Base-by-base conservation (phyloP, 2,329 filamentous ascomycete species). In the Fusarium sp. region DNA sequence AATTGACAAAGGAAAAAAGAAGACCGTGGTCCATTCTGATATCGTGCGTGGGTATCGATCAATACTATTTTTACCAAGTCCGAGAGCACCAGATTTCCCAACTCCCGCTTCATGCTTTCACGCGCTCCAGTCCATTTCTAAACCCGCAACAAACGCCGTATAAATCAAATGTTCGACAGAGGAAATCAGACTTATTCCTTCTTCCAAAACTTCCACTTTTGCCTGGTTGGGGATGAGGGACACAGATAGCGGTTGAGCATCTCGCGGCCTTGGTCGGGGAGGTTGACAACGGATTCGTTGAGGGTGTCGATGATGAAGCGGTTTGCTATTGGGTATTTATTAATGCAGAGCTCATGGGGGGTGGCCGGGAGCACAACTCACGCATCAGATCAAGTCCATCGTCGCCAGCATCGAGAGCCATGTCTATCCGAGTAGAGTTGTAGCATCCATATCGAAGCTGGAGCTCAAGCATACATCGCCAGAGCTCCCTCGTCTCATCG, bases 361-460 rank as follows among this genome's bases (percentile, higher is more conserved):
- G n/a, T 25, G 41, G 35, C 9, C 7, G 41, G 23, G 23, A 11
- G 14, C 15, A 8, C 9, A 29, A 77, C 79, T 70, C 71, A 82
- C 80, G 80, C 75, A 81, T 79, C 17, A 82, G 59, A 44, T 73
- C 68, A 9, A 77, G 49, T 11, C 73, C 77, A 9, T 75, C 67
- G 5, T 79, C 75, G 19, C 76, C 76, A 1, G 77, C 77, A 37
- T 75, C 75, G 13, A 80, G 68, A 1, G 80, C 80, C 37, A 81
- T 73, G 44, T 80, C 78, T 67, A 82, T 81, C 29, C 80, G 71
- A 13, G 80, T 78, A 15, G 80, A 82, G 25, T 78, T 80, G 61
- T 82, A 82, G 70, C 80, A 82, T 6, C 77, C 77, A 48, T 80
- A 82, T 6, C 71, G 74, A 57, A 74, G 71, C 67, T 82, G 80